Conservation (phyloP, 805 yeast species). For the Ogataea naganishii region DNA sequence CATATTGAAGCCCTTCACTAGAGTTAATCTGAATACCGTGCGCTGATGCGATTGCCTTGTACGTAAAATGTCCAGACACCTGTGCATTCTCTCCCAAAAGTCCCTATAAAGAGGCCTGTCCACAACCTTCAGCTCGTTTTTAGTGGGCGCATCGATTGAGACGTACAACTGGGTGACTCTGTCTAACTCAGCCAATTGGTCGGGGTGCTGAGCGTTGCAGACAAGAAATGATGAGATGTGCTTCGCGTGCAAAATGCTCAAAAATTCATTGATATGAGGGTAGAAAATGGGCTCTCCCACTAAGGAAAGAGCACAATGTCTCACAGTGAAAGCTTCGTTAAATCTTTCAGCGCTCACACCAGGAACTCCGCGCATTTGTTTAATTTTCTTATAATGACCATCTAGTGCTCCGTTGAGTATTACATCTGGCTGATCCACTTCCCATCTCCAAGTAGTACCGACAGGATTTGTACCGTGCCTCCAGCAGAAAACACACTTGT, state of each 20-base stretch:
- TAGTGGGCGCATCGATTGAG: constrained; percentile 90
- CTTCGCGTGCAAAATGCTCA: constrained; percentile 68
- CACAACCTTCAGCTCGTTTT: constrained; percentile 66
- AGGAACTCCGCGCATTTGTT: constrained; percentile 93
- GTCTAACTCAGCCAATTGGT: constrained; percentile 54
- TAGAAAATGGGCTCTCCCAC: constrained; percentile 95
- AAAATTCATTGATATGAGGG: constrained; percentile 82
- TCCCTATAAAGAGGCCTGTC: constrained; percentile 87
- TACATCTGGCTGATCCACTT: constrained; percentile 80
- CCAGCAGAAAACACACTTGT: constrained; percentile 96
- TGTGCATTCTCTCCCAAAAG: constrained; percentile 82
- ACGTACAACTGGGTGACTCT: constrained; percentile 89
- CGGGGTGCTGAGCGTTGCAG: constrained; percentile 95
- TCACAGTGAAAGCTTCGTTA: constrained; percentile 81
- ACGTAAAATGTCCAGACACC: constrained; percentile 71
- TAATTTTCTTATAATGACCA: constrained; percentile 87
- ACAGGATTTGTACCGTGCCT: constrained; percentile 96
- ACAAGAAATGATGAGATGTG: constrained; percentile 83
- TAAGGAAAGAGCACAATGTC: constrained; percentile 84
- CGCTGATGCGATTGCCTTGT: constrained; percentile 74
- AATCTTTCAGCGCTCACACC: constrained; percentile 87
- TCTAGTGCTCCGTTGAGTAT: constrained; percentile 77
- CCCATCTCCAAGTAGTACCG: constrained; percentile 96
- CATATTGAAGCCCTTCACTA: constrained; percentile 91
- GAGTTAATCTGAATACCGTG: constrained; percentile 82